Evolutionary conservation across 2,329 filamentous ascomycete species (phyloP).

Genomic region (Aspergillus tubingensis): DNA sequence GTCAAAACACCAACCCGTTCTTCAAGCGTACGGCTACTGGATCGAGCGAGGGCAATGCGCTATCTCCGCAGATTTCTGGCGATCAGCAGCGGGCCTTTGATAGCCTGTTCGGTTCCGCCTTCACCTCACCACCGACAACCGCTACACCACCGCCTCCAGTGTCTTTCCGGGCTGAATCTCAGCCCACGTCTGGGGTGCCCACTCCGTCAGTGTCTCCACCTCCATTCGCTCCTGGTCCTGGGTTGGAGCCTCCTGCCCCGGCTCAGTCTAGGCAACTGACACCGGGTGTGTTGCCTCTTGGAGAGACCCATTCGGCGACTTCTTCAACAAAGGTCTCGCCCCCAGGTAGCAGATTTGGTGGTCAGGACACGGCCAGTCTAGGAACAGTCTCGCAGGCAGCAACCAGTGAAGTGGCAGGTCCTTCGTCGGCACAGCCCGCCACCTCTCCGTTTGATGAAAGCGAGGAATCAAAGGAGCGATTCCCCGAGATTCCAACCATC

Average conservation of each 20-base stretch:
- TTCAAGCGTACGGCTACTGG: conserved; percentile 67
- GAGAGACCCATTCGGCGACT: conserved; percentile 66
- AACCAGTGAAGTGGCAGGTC: conserved; percentile 36
- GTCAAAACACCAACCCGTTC: conserved; percentile 86
- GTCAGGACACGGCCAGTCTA: conserved; percentile 48
- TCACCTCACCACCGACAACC: conserved; percentile 47
- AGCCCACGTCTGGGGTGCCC: conserved; percentile 52
- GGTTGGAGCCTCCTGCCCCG: conserved; percentile 57
- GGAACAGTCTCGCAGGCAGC: conserved; percentile 48
- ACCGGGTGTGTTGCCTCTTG: conserved; percentile 73
- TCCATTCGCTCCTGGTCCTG: conserved; percentile 26
- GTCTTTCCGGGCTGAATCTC: conserved; percentile 62
- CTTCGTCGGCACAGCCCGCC: conserved; percentile 24
- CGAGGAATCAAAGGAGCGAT: conserved; percentile 23
- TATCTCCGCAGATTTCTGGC: conserved; percentile 46
- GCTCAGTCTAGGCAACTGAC: conserved; percentile 76
- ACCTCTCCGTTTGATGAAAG: conserved; percentile 39
- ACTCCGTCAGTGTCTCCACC: conserved; percentile 66
- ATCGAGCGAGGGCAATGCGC: conserved; percentile 49
- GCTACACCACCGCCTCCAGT: conserved; percentile 55
- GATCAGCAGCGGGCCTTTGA: conserved; percentile 73
- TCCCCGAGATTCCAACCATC: conserved; percentile 24
- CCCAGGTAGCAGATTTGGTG: conserved; percentile 65
- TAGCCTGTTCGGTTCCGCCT: conserved; percentile 77
- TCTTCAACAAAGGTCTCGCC: conserved; percentile 79